Percentiles rank a stretch among this genome's conserved stretches.
phyloP scores from a whole-genome alignment of 202 grass and related monocot genomes.

The Carex sylvatica region DNA sequence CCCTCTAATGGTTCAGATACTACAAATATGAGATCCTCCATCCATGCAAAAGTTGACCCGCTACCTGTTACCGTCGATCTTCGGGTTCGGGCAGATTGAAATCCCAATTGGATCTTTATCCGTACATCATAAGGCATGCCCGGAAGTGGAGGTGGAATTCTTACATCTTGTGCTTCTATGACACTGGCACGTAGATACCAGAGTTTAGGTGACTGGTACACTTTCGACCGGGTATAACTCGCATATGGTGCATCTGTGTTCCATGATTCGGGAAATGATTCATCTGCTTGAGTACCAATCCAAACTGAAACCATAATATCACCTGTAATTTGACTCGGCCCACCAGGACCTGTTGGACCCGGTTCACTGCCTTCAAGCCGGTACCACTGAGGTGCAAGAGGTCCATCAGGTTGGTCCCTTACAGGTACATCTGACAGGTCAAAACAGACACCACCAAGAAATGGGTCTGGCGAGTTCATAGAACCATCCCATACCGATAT shows the following conservation, averaged over 20 bases:
- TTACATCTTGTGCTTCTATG: constrained; percentile 89
- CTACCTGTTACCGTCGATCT: constrained; percentile 55
- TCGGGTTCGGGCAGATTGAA: constrained; percentile 75
- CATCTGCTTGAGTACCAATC: constrained; percentile 95
- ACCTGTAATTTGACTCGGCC: constrained; percentile 38
- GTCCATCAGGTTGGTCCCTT: constrained; percentile 73
- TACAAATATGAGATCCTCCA: constrained; percentile 92
- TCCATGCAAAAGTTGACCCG: constrained; percentile 76
- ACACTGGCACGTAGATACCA: constrained; percentile 76
- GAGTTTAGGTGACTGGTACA: constrained; percentile 94
- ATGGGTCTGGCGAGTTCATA: constrained; percentile 20
- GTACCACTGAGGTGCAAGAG: constrained; percentile 89
- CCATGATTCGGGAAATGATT: constrained; percentile 79
- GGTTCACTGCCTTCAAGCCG: constrained; percentile 70
- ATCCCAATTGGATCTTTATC: constrained; percentile 74
- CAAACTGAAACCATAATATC: constrained; percentile 95
- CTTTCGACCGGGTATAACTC: constrained; percentile 82
- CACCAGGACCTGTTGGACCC: background rate
- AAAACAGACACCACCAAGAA: constrained; percentile 95
- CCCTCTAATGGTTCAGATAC: constrained; percentile 69
- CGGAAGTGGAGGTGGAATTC: constrained; percentile 48
- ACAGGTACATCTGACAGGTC: constrained; percentile 87
- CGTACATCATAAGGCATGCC: constrained; percentile 62
- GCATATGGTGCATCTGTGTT: constrained; percentile 73
- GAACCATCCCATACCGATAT: constrained; percentile 76